These are phyloP conservation scores for Penicillium alfredii DNA, from an alignment of 495 filamentous ascomycete genomes.

Conservation along the genomic window DNA sequence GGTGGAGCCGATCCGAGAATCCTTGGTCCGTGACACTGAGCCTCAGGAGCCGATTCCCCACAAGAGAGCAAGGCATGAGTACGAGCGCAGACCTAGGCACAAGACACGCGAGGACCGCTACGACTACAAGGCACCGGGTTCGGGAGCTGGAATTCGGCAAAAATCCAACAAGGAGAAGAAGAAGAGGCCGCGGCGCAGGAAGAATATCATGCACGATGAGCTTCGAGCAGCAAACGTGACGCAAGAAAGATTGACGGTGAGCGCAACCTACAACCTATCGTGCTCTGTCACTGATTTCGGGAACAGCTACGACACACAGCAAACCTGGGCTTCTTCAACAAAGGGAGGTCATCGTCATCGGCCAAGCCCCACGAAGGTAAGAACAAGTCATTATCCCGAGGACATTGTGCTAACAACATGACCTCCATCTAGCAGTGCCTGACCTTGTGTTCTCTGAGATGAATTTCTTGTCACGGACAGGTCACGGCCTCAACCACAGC, in stretches of 20 bases:
- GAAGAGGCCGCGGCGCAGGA: slow-evolving; percentile 30
- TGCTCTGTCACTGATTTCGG: slow-evolving; percentile 15
- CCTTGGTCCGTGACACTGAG: too few relatives aligned
- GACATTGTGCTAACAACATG: too few relatives aligned
- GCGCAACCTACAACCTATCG: slow-evolving; percentile 9
- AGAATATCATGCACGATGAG: slow-evolving; percentile 49
- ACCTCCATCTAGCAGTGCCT: slow-evolving; percentile 48
- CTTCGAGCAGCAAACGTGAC: slow-evolving; percentile 62
- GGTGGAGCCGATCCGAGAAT: too few relatives aligned
- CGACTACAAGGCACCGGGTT: slow-evolving; percentile 30
- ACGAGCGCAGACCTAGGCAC: slow-evolving; percentile 53
- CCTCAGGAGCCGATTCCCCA: too few relatives aligned
- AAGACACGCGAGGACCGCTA: slow-evolving; percentile 57
- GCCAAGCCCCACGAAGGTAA: slow-evolving; percentile 43
- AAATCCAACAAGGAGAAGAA: slow-evolving; percentile 31
- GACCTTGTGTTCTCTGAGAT: slow-evolving; percentile 65
- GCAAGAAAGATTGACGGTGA: slow-evolving; percentile 58
- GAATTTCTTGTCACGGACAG: slow-evolving; percentile 48
- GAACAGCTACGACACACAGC: slow-evolving; percentile 46
- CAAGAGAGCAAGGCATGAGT: slow-evolving; percentile 17
- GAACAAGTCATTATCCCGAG: too few relatives aligned
- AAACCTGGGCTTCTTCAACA: slow-evolving; percentile 61
- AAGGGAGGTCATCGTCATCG: slow-evolving; percentile 59
- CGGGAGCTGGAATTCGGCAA: slow-evolving; percentile 15
- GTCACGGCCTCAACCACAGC: not conserved